Conservation (phyloP, 2,329 filamentous ascomycete genomes). For the Hansfordia pulvinata region DNA sequence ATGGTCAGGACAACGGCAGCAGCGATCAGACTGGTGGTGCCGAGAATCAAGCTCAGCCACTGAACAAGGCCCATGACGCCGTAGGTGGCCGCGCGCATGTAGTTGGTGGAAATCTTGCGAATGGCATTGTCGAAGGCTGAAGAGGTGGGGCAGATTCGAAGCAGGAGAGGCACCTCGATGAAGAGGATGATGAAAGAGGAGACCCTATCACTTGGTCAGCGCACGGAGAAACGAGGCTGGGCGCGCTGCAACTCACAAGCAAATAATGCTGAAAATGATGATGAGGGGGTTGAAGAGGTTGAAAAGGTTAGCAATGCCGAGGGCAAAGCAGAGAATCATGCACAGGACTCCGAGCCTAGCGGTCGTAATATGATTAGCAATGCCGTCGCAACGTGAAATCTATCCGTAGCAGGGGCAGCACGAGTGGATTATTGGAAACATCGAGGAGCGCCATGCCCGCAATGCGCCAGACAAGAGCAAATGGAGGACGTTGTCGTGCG, state of each 20-base stretch:
- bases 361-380: slow-evolving; percentile 3
- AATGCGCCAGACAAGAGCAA: neutral
- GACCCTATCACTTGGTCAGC: slow-evolving; percentile 29
- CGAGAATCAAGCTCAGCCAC: slow-evolving; percentile 62
- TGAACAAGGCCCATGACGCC: slow-evolving; percentile 66
- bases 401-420: no score
- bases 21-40: slow-evolving; percentile 64
- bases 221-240: neutral
- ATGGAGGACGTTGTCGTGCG: neutral
- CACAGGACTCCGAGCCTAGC: slow-evolving; percentile 54
- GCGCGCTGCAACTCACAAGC: slow-evolving; percentile 30
- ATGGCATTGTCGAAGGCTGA: slow-evolving; percentile 78
- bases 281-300: slow-evolving; percentile 29
- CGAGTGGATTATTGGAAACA: no score
- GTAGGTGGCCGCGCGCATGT: slow-evolving; percentile 88
- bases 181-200: slow-evolving; percentile 67
- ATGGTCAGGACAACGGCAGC: slow-evolving; percentile 70
- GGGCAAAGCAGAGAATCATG: slow-evolving; percentile 58
- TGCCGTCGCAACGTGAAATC: slow-evolving; percentile 1
- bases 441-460: no score
- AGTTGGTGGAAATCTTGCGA: slow-evolving; percentile 88
- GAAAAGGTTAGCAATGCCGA: slow-evolving; percentile 57
- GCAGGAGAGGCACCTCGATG: slow-evolving; percentile 82
- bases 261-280: slow-evolving; percentile 38
- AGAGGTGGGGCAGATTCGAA: slow-evolving; percentile 95